phyloP scores from a whole-genome alignment of 345 rosid species.

The Gossypium rotundifolium region DNA sequence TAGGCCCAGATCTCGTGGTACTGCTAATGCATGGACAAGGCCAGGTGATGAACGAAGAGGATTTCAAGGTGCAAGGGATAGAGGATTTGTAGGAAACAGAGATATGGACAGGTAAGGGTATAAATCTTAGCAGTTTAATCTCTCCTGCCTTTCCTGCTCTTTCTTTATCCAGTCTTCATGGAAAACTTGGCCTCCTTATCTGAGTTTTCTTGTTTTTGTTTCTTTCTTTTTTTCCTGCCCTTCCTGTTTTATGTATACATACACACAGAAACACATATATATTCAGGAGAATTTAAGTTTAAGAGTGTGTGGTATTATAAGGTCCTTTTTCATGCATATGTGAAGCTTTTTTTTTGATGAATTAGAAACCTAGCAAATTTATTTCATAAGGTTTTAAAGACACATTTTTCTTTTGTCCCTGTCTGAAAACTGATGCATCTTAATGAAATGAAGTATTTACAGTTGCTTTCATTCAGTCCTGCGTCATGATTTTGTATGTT shows the following conservation, averaged over 20 bases:
- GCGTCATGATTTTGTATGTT: background rate
- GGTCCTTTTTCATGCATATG: background rate
- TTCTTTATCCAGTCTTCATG: background rate
- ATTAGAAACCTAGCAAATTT: background rate
- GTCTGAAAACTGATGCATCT: too few relatives aligned
- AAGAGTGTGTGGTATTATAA: background rate
- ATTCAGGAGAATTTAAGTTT: background rate
- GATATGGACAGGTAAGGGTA: slow-evolving; percentile 60
- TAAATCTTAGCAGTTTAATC: background rate
- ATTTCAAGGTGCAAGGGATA: slow-evolving; percentile 75
- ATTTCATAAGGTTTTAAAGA: background rate
- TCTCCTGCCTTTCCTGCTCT: background rate
- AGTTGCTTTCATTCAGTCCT: background rate
- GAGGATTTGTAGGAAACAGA: slow-evolving; percentile 66
- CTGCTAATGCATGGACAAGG: slow-evolving; percentile 60
- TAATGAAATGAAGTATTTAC: background rate
- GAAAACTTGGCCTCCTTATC: background rate
- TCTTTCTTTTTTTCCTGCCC: too few relatives aligned
- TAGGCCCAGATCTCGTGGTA: slow-evolving; percentile 79
- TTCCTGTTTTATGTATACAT: background rate
- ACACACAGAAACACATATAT: too few relatives aligned
- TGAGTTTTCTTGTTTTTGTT: background rate
- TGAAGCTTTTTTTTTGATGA: background rate
- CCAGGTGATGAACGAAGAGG: slow-evolving; percentile 62
- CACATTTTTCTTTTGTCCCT: background rate